A percentile compares a stretch with the other conserved stretches of the same genome.
Conservation (phyloP, 164 flowering plant species). For the Vitis rotundifolia region DNA sequence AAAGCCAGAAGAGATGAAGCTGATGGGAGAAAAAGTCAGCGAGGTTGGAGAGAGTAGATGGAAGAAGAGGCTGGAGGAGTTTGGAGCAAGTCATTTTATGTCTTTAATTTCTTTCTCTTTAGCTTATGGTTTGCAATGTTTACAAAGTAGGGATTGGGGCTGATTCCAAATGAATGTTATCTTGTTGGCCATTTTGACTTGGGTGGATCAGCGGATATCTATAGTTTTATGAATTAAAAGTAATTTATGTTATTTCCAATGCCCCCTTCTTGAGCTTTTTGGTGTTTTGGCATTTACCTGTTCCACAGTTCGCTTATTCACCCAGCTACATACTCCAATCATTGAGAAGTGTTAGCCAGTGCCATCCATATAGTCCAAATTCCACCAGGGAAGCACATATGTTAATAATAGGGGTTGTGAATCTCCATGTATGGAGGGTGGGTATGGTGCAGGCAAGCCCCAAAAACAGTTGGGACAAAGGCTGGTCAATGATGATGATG, state of each 20-base stretch:
- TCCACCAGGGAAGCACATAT: no score
- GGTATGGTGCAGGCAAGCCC: neutral
- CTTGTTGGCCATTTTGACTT: neutral
- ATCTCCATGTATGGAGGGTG: neutral
- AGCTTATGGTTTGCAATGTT: conserved; percentile 1
- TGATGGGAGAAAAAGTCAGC: neutral
- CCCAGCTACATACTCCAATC: no score
- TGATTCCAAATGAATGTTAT: neutral
- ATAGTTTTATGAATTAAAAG: neutral
- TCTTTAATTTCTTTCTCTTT: conserved; percentile 4
- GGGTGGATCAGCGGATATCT: neutral
- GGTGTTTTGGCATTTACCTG: no score
- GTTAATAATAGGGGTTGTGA: neutral
- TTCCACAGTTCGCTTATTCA: no score
- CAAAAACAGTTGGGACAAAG: conserved; percentile 6
- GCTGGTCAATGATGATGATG: conserved; percentile 6
- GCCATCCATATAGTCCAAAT: no score
- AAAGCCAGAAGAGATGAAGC: neutral
- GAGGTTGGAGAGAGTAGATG: neutral
- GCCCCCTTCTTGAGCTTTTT: no score
- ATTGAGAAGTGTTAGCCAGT: no score
- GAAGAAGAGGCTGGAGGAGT: neutral
- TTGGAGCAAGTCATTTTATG: neutral
- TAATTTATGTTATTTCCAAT: neutral
- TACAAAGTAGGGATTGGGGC: neutral